phyloP scores from a whole-genome alignment of 345 rosid species.

The Moringa oleifera region DNA sequence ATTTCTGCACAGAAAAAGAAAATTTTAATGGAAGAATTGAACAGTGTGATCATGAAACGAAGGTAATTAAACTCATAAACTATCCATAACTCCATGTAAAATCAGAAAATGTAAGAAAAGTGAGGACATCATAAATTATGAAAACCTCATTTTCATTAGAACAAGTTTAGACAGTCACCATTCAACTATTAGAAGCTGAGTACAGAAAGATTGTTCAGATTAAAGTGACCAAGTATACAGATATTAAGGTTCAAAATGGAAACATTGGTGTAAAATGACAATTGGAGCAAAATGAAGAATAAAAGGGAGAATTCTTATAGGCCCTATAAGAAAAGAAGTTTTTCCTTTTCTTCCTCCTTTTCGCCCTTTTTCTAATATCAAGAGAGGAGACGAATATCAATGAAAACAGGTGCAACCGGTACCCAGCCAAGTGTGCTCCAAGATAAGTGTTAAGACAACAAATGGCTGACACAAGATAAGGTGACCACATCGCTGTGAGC shows the following conservation, averaged over 20 bases:
- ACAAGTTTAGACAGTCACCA: neutral
- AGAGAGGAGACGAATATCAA: no score
- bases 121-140: neutral
- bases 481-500: neutral
- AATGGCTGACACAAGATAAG: neutral
- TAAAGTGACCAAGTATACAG: neutral
- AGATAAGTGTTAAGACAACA: neutral
- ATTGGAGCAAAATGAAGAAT: no score
- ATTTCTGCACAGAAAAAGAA: constrained; percentile 36
- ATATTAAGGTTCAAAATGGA: neutral
- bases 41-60: neutral
- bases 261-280: neutral
- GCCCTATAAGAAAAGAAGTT: neutral
- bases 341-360: neutral
- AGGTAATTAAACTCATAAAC: neutral
- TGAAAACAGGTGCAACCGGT: neutral
- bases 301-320: no score
- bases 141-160: neutral
- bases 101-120: neutral
- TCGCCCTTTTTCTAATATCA: no score
- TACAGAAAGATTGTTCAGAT: no score
- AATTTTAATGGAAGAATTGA: no score
- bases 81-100: no score
- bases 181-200: neutral
- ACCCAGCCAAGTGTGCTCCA: neutral